These are phyloP conservation scores for Aspergillus aculeatus DNA, from an alignment of 2,329 filamentous ascomycete species.

Conservation along the genomic window DNA sequence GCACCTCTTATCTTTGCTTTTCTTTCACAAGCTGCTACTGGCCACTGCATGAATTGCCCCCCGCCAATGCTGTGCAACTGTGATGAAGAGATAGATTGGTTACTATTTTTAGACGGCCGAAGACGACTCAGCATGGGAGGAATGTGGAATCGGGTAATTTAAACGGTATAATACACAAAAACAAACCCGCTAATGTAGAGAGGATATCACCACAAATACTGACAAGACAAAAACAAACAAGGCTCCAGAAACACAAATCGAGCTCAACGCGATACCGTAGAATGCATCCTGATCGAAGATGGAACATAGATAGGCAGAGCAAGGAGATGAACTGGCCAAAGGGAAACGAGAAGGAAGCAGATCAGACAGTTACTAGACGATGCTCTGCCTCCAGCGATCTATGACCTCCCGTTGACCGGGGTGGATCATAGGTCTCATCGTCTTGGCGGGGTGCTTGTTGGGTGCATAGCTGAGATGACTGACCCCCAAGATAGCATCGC, in stretches of 20 bases:
- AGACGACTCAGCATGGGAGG: neutral
- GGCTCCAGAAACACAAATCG: neutral
- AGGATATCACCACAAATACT: neutral
- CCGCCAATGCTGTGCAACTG: no score
- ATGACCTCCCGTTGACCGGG: slow-evolving; percentile 56
- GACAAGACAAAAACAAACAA: neutral
- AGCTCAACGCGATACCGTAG: neutral
- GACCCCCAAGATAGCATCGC: slow-evolving; percentile 28
- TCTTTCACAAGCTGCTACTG: no score
- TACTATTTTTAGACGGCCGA: neutral
- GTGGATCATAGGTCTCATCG: slow-evolving; percentile 43
- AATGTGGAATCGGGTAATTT: neutral
- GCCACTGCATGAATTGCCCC: no score
- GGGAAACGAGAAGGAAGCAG: neutral
- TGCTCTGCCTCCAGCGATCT: slow-evolving; percentile 58
- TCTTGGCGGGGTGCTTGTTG: slow-evolving; percentile 23
- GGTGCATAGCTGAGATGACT: slow-evolving; percentile 29
- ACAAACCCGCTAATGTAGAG: neutral
- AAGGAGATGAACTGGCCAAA: neutral
- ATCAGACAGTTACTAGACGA: slow-evolving; percentile 22
- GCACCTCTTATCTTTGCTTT: no score
- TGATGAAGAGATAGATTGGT: neutral
- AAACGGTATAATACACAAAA: neutral
- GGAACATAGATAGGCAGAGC: neutral
- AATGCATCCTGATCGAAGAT: neutral